Evolutionary conservation across 139 green algal genomes (phyloP).

Genomic region (Chlamydomonas asymmetrica): DNA sequence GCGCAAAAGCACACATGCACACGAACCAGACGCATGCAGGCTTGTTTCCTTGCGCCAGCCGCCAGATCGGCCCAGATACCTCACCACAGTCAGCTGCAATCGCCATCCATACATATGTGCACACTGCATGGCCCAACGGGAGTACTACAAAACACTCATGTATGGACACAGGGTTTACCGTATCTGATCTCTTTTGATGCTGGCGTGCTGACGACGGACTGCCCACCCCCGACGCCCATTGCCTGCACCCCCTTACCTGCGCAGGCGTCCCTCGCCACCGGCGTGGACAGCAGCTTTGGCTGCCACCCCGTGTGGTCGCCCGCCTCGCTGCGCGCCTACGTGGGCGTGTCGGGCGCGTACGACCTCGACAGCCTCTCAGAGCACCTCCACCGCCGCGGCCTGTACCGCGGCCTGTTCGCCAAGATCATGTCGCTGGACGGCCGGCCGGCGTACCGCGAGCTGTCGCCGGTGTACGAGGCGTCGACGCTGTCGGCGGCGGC

Average conservation of each 20-base stretch:
- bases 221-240: neutral
- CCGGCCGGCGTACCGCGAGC: constrained; percentile 45
- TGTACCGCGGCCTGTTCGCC: constrained; percentile 67
- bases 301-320: constrained; percentile 59
- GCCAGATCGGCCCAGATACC: too few relatives aligned
- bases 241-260: too few relatives aligned
- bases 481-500: constrained; percentile 1
- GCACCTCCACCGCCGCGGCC: constrained; percentile 81
- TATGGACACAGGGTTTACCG: too few relatives aligned
- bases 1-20: too few relatives aligned
- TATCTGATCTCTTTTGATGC: too few relatives aligned
- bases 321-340: constrained; percentile 39
- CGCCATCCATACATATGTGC: too few relatives aligned
- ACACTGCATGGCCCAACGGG: too few relatives aligned
- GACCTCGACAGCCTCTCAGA: constrained; percentile 73
- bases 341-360: constrained; percentile 78
- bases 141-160: too few relatives aligned
- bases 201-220: too few relatives aligned
- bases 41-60: too few relatives aligned
- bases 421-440: constrained; percentile 50
- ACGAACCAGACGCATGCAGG: too few relatives aligned
- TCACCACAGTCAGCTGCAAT: too few relatives aligned
- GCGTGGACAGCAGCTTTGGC: constrained; percentile 14
- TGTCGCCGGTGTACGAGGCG: constrained; percentile 68
- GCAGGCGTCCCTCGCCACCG: constrained; percentile 19